Evolutionary conservation across 768 basidiomycete genomes (phyloP).

Genomic region (Cubamyces lactineus): DNA sequence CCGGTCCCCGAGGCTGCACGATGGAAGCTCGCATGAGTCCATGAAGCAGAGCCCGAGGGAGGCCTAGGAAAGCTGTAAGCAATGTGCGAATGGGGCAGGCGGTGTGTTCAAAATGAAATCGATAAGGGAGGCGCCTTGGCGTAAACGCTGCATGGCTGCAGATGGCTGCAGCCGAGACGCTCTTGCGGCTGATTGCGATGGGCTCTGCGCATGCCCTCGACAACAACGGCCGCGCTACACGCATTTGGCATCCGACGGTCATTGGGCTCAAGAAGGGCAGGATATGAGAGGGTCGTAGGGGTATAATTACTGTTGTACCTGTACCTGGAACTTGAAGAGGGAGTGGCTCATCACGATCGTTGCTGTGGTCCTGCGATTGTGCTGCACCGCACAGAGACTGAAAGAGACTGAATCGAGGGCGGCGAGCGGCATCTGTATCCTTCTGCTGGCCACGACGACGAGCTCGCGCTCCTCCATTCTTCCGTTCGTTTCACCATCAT

Average conservation of each 20-base stretch:
- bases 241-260: background rate
- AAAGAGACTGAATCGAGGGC: background rate
- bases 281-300: background rate
- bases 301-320: too few species aligned
- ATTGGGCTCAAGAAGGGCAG: background rate
- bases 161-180: background rate
- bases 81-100: background rate
- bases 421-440: background rate
- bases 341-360: slow-evolving; percentile 16
- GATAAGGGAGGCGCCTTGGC: slow-evolving; percentile 20
- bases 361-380: slow-evolving; percentile 10
- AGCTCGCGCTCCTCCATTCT: slow-evolving; percentile 4
- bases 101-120: slow-evolving; percentile 17
- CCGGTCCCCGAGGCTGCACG: background rate
- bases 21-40: background rate
- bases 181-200: slow-evolving; percentile 8
- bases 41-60: background rate
- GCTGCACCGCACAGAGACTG: background rate
- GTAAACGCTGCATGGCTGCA: background rate
- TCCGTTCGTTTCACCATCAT: slow-evolving; percentile 2
- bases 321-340: background rate
- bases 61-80: background rate
- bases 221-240: slow-evolving; percentile 14
- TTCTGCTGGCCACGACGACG: slow-evolving; percentile 22
- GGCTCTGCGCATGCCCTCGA: slow-evolving; percentile 3